A percentile compares a stretch with the other conserved stretches of the same genome.
These are phyloP conservation scores for Cladosporium halotolerans DNA, from an alignment of 2,329 filamentous ascomycete genomes.

Conservation along the genomic window DNA sequence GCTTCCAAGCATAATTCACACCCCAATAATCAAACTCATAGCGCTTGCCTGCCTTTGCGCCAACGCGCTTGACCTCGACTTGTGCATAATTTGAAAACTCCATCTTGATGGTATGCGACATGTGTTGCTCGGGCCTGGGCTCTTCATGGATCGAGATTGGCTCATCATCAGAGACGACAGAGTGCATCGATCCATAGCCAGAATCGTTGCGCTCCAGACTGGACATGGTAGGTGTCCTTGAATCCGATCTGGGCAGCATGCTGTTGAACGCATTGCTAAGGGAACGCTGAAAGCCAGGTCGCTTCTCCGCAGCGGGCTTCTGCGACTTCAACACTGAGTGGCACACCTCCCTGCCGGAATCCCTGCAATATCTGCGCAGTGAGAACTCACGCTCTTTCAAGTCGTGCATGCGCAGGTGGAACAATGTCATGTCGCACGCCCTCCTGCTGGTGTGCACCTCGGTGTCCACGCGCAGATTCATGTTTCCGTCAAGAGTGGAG, in stretches of 20 bases:
- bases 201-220: conserved; percentile 53
- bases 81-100: conserved; percentile 98
- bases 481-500: conserved; percentile 83
- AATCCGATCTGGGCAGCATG: conserved; percentile 51
- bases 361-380: conserved; percentile 81
- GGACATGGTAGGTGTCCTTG: conserved; percentile 36
- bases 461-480: conserved; percentile 89
- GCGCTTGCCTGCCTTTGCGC: conserved; percentile 60
- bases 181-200: conserved; percentile 48
- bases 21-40: conserved; percentile 97
- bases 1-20: conserved; percentile 75
- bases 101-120: conserved; percentile 65
- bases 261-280: conserved; percentile 54
- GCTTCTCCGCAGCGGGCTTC: conserved; percentile 43
- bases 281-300: conserved; percentile 51
- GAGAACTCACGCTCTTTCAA: conserved; percentile 81
- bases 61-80: conserved; percentile 69
- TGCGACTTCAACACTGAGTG: conserved; percentile 68
- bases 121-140: conserved; percentile 30
- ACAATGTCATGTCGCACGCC: conserved; percentile 61
- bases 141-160: conserved; percentile 31
- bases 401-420: conserved; percentile 93
- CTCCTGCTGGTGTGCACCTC: conserved; percentile 55
- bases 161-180: conserved; percentile 32
- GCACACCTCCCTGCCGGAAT: conserved; percentile 89